Percentiles rank a stretch among this genome's conserved stretches.
Conservation (phyloP, 192 early-diverging fungal genomes). For the Gaertneriomyces sp. region DNA sequence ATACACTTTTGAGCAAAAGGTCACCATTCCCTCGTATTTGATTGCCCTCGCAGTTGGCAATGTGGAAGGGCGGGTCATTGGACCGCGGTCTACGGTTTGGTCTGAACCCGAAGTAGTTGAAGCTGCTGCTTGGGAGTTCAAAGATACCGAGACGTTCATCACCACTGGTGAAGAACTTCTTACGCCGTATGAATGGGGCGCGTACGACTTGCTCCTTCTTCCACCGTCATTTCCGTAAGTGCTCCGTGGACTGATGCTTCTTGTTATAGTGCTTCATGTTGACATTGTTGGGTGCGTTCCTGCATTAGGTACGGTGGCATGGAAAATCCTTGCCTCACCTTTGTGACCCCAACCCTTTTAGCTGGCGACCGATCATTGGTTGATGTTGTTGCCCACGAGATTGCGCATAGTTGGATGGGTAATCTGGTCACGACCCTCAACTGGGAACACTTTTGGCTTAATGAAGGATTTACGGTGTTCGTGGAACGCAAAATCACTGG, state of each 20-base stretch:
- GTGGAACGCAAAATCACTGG: constrained; percentile 82
- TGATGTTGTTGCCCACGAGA: constrained; percentile 94
- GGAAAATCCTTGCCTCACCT: constrained; percentile 98
- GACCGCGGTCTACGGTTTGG: constrained; percentile 94
- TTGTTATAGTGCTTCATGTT: background rate
- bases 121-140: constrained; percentile 92
- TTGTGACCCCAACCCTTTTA: constrained; percentile 94
- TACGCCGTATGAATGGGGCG: constrained; percentile 94
- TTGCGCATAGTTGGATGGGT: constrained; percentile 79
- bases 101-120: constrained; percentile 89
- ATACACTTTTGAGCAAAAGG: constrained; percentile 82
- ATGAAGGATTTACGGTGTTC: constrained; percentile 95
- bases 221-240: constrained; percentile 35
- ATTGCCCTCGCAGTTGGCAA: constrained; percentile 94
- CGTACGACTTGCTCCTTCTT: constrained; percentile 79
- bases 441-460: constrained; percentile 62
- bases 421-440: constrained; percentile 43
- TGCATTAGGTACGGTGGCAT: constrained; percentile 63
- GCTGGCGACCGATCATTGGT: constrained; percentile 92
- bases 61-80: constrained; percentile 72
- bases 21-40: constrained; percentile 90
- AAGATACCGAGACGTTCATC: constrained; percentile 55
- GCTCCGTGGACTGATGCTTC: constrained; percentile 29
- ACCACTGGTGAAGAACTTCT: constrained; percentile 49
- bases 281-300: constrained; percentile 2